Percentiles rank a stretch among this genome's conserved stretches.
Conservation (phyloP, 2,329 filamentous ascomycete species). For the Fusarium sp. region DNA sequence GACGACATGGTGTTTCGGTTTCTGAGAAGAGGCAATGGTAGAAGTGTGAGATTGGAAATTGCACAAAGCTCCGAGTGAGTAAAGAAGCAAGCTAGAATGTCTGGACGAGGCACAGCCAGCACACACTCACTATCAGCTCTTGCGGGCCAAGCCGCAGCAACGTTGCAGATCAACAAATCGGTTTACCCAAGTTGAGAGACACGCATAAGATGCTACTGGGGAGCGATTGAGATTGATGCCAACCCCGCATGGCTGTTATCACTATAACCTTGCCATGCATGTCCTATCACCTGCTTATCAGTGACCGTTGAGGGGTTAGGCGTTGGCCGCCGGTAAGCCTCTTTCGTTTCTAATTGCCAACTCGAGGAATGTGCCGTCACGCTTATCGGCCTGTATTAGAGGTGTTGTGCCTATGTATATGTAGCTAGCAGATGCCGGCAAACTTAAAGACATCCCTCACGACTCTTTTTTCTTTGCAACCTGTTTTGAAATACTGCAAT, state of each 20-base stretch:
- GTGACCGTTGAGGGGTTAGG: slow-evolving; percentile 11
- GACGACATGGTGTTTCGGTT: slow-evolving; percentile 46
- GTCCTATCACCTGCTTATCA: slow-evolving; percentile 25
- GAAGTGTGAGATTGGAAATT: background rate
- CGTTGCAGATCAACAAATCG: slow-evolving; percentile 20
- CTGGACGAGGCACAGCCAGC: background rate
- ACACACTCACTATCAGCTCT: background rate
- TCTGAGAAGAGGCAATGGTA: background rate
- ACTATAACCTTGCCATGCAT: background rate
- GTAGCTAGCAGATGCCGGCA: background rate
- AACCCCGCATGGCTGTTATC: slow-evolving; percentile 29
- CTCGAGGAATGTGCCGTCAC: background rate
- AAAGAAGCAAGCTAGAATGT: background rate
- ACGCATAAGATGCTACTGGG: slow-evolving; percentile 1
- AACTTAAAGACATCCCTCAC: background rate
- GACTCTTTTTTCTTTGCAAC: background rate
- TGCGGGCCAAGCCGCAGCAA: slow-evolving; percentile 7
- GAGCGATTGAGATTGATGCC: background rate
- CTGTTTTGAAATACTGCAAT: background rate
- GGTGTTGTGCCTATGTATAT: background rate
- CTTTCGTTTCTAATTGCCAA: background rate
- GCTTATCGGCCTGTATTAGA: slow-evolving; percentile 7
- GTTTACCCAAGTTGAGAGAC: slow-evolving; percentile 11
- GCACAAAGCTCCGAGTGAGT: background rate
- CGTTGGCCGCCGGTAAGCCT: slow-evolving; percentile 3